These are phyloP conservation scores for Metschnikowia matae DNA, from an alignment of 805 yeast species.

Conservation along the genomic window DNA sequence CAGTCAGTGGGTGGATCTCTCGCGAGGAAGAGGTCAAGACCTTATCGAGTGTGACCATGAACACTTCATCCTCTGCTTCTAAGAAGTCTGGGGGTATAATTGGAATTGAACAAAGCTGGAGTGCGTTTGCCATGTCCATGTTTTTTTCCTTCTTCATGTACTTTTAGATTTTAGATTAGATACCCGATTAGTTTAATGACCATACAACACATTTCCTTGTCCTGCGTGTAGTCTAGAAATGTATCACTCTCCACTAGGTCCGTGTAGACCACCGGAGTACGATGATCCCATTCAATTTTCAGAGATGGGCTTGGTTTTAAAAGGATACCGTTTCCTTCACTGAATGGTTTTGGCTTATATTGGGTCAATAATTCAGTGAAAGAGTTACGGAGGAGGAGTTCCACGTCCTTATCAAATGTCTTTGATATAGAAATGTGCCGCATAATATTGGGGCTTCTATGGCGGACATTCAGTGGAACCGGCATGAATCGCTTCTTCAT, in stretches of 20 bases:
- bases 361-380: not conserved
- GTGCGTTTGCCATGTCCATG: conserved; percentile 8
- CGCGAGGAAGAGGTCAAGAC: conserved; percentile 28
- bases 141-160: conserved; percentile 13
- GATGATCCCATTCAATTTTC: not conserved
- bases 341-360: not conserved
- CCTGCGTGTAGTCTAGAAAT: conserved; percentile 15
- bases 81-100: conserved; percentile 22
- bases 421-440: not conserved
- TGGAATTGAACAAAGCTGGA: conserved; percentile 11
- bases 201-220: conserved; percentile 11
- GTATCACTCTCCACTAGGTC: conserved; percentile 11
- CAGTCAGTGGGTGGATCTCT: conserved; percentile 44
- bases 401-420: not conserved
- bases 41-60: conserved; percentile 25
- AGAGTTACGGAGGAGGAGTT: not conserved
- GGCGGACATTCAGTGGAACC: conserved; percentile 24
- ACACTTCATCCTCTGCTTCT: conserved; percentile 20
- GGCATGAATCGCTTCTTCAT: conserved; percentile 19
- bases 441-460: conserved; percentile 3
- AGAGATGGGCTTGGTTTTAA: not conserved
- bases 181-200: conserved; percentile 5
- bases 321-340: conserved; percentile 4
- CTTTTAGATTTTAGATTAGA: conserved; percentile 8
- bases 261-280: conserved; percentile 15